Conservation (phyloP, 768 basidiomycete species). For the Tulasnella sp. region DNA sequence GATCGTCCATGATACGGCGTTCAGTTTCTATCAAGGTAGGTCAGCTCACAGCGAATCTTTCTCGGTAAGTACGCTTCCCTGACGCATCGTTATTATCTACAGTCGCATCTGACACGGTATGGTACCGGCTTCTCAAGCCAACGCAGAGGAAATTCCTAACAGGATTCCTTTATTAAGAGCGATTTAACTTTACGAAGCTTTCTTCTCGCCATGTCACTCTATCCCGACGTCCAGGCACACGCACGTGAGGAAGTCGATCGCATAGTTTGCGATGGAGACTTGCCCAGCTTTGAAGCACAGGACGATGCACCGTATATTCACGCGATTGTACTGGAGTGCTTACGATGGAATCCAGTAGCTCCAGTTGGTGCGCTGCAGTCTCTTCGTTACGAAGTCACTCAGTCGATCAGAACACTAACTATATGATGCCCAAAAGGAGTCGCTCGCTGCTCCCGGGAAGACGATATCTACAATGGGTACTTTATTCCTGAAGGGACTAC, state of each 20-base stretch:
- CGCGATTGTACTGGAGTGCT: constrained; percentile 24
- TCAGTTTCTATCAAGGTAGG: neutral
- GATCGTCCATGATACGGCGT: neutral
- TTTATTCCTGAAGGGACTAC: constrained; percentile 4
- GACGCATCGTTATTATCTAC: neutral
- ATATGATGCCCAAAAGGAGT: neutral
- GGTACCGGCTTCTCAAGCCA: neutral
- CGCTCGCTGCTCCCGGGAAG: neutral
- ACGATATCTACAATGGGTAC: constrained; percentile 12
- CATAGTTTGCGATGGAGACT: constrained; percentile 23
- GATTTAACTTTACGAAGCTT: neutral
- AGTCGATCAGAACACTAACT: neutral
- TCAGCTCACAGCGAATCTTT: neutral
- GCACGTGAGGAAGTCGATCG: constrained; percentile 26
- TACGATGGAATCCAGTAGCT: constrained; percentile 25
- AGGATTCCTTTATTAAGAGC: too few species aligned
- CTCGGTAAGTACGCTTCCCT: too few species aligned
- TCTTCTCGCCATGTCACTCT: neutral
- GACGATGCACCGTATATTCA: constrained; percentile 28
- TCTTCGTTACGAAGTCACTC: too few species aligned
- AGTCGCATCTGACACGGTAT: neutral
- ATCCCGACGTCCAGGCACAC: constrained; percentile 19
- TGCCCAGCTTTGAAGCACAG: constrained; percentile 26
- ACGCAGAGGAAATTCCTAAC: neutral
- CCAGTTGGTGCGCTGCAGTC: constrained; percentile 35